A percentile compares a stretch with the other conserved stretches of the same genome.
These are phyloP conservation scores for Amaranthus palmeri DNA, from an alignment of 148 eudicot species.

Conservation along the genomic window DNA sequence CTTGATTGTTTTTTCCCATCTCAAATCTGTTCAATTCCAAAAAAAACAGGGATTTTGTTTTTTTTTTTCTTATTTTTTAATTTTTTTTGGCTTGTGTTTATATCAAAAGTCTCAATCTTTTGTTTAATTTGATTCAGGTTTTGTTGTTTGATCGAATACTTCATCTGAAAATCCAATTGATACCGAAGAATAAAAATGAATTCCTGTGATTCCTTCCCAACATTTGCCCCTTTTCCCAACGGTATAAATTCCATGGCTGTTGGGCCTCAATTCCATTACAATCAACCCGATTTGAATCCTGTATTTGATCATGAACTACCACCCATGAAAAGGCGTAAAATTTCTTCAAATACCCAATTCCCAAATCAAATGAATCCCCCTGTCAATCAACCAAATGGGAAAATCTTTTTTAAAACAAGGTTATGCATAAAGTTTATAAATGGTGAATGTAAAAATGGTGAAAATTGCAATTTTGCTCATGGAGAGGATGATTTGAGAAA, in stretches of 20 bases:
- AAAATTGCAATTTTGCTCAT: constrained; percentile 81
- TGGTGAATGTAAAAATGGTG: constrained; percentile 73
- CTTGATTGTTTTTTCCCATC: no score
- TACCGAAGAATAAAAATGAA: constrained; percentile 35
- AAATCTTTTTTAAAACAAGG: constrained; percentile 77
- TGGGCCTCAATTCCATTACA: constrained; percentile 41
- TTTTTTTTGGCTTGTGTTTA: no score
- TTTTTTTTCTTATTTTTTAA: no score
- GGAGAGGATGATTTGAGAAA: constrained; percentile 68
- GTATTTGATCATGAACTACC: constrained; percentile 37
- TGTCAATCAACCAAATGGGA: constrained; percentile 46
- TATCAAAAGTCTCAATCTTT: constrained; percentile 21
- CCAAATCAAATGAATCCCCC: constrained; percentile 34
- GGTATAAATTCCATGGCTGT: constrained; percentile 36
- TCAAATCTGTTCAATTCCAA: no score
- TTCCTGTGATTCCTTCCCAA: constrained; percentile 39
- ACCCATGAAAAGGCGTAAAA: constrained; percentile 46
- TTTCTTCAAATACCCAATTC: constrained; percentile 29
- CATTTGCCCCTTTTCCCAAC: constrained; percentile 19
- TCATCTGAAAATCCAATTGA: background rate
- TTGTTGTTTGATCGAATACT: background rate
- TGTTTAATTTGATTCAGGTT: constrained; percentile 13
- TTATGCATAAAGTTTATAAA: constrained; percentile 62
- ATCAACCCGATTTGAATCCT: background rate
- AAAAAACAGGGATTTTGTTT: no score